phyloP scores from a whole-genome alignment of 345 rosid species.

The Hypericum perforatum region DNA sequence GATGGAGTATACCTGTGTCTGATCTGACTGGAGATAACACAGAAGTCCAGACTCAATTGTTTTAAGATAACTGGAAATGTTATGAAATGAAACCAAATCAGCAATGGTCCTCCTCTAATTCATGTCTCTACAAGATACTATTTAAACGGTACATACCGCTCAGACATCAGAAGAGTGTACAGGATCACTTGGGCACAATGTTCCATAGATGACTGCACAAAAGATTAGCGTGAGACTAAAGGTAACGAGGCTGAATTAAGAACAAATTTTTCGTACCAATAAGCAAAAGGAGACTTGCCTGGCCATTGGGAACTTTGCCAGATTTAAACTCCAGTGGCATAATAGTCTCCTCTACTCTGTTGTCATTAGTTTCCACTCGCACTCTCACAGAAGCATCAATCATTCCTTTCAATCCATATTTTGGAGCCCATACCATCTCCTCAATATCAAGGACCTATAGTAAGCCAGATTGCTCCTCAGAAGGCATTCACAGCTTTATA shows the following conservation, averaged over 20 bases:
- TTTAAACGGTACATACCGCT: conserved; percentile 42
- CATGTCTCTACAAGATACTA: background rate
- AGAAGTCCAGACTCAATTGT: conserved; percentile 77
- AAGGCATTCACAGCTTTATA: conserved; percentile 2
- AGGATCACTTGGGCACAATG: conserved; percentile 93
- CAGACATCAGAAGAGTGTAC: conserved; percentile 97
- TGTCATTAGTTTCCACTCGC: conserved; percentile 37
- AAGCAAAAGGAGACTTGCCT: conserved; percentile 38
- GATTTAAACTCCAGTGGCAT: conserved; percentile 92
- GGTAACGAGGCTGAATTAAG: background rate
- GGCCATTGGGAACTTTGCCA: conserved; percentile 70
- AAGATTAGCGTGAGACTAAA: conserved; percentile 7
- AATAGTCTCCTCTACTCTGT: conserved; percentile 44
- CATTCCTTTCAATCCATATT: conserved; percentile 93
- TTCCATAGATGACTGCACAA: conserved; percentile 74
- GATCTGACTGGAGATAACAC: conserved; percentile 79
- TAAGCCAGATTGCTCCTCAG: background rate
- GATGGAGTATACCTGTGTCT: conserved; percentile 53
- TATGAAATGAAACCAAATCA: conserved; percentile 7
- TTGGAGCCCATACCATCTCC: conserved; percentile 98
- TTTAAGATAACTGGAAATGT: conserved; percentile 51
- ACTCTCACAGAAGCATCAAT: conserved; percentile 88
- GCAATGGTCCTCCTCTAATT: no score
- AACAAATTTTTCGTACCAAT: background rate
- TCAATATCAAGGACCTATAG: conserved; percentile 86